Evolutionary conservation across 495 filamentous ascomycete species (phyloP).

Genomic region (Cladorrhinum samala): DNA sequence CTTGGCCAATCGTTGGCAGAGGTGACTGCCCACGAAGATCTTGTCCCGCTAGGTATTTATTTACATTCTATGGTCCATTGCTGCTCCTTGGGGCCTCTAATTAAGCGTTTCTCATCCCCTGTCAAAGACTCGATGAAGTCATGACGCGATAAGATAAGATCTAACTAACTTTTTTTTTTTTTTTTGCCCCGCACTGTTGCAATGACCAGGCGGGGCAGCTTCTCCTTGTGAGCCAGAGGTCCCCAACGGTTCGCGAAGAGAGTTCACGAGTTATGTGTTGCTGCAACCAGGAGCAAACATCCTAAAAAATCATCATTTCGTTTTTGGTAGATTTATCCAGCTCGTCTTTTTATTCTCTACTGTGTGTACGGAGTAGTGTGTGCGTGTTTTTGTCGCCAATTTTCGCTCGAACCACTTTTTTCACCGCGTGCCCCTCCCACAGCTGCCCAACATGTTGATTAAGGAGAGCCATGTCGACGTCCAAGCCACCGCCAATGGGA

Average conservation of each 20-base stretch:
- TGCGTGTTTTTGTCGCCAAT: background rate
- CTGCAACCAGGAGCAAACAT: background rate
- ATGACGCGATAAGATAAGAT: slow-evolving; percentile 31
- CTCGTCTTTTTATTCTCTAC: background rate
- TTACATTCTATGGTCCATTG: no score
- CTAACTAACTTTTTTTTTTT: background rate
- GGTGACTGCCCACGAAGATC: no score
- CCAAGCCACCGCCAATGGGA: slow-evolving; percentile 36
- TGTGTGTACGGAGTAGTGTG: no score
- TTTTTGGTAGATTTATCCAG: background rate
- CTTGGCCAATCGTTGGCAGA: slow-evolving; percentile 3
- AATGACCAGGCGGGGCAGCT: slow-evolving; percentile 10
- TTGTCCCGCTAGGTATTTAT: no score
- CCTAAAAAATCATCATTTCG: no score
- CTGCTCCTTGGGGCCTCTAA: background rate
- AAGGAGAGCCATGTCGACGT: slow-evolving; percentile 41
- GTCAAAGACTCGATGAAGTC: slow-evolving; percentile 28
- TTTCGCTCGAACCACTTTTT: background rate
- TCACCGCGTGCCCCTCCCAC: background rate
- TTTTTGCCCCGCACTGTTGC: slow-evolving; percentile 22
- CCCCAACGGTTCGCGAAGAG: background rate
- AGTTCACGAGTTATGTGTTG: background rate
- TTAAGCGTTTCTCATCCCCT: no score
- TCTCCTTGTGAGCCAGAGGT: background rate
- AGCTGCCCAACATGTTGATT: slow-evolving; percentile 35